Conservation (phyloP, 2,329 filamentous ascomycete species). For the Ploettnerulaceae sp. region DNA sequence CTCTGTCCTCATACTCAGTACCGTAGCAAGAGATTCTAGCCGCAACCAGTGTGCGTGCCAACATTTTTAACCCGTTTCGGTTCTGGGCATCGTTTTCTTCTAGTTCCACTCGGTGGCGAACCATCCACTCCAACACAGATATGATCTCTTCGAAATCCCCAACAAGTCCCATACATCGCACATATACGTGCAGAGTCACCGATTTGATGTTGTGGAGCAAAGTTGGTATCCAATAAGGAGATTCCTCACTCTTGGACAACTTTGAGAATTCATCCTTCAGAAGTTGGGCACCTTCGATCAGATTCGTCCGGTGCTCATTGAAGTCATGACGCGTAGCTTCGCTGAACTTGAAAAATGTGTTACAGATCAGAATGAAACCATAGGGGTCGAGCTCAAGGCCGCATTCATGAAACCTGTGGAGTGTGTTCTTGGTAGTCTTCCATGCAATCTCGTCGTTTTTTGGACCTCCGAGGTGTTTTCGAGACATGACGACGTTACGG, state of each 20-base stretch:
- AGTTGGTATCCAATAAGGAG: constrained; percentile 20
- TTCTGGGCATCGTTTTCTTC: constrained; percentile 14
- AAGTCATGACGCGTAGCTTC: constrained; percentile 15
- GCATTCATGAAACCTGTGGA: constrained; percentile 26
- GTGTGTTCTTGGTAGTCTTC: constrained; percentile 19
- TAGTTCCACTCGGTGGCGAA: constrained; percentile 40
- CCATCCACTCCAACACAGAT: constrained; percentile 54
- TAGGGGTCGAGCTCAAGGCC: constrained; percentile 30
- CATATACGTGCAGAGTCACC: constrained; percentile 51
- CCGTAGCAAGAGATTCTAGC: constrained; percentile 19
- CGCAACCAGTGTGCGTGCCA: constrained; percentile 25
- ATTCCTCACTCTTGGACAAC: constrained; percentile 20
- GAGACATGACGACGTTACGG: constrained; percentile 19
- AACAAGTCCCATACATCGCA: constrained; percentile 58
- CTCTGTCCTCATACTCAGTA: constrained; percentile 15
- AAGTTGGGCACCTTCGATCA: constrained; percentile 26
- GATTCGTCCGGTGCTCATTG: background rate
- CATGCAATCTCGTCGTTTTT: constrained; percentile 28
- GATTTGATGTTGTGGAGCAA: constrained; percentile 43
- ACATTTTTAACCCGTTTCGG: constrained; percentile 19
- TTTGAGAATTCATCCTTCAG: constrained; percentile 32
- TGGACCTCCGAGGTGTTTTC: constrained; percentile 14
- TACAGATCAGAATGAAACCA: constrained; percentile 29
- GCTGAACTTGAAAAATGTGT: constrained; percentile 26
- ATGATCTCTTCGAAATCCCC: constrained; percentile 56